Base-by-base conservation (phyloP, 2,329 filamentous ascomycete species). In the Fusarium continuum region DNA sequence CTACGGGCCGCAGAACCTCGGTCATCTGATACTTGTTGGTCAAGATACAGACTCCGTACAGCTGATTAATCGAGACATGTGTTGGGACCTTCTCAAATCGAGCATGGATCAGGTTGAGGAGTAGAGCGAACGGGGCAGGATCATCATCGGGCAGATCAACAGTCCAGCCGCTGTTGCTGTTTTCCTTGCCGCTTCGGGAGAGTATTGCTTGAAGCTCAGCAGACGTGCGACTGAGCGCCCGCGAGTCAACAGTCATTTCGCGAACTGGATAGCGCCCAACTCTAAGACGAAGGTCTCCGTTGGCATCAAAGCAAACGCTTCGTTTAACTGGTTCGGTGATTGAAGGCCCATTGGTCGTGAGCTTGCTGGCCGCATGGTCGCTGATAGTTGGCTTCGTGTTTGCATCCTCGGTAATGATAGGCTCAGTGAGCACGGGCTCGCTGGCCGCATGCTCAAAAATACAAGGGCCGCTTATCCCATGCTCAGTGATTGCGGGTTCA, bases 21-120 rank as follows among this genome's bases (percentile, higher is more conserved):
- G 50, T 35, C 64, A 62, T 60, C 7, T 50, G 35, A 20, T 70
- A 70, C 38, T 67, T 70, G 28, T 46, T 32, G 16, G 45, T 55
- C 7, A 70, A 26, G 8, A 49, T 13, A 4, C 58, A 66, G 3
- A 55, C 19, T 4, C 26, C 35, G 26, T 53, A 66, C 8, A 63
- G 35, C 7, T 56, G 43, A 8, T 57, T 23, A 14, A 50, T 17
- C 13, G 46, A 23, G 4, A 62, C 16, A 3, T 45, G 39, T 2
- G 19, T 8, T 2, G 61, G 40, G 7, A 48, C 25, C n/a, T 36
- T 50, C 10, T 66, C 22, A 23, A 51, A 64, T 2, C 39, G 41
- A n/a, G 38, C 34, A 14, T 66, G 62, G 2, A 56, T 36, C 2
- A 66, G 25, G 34, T 61, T 55, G 14, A 66, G 47, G 8, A 66